Evolutionary conservation across 257 asterid genomes (phyloP).

Genomic region (Rhazya stricta): DNA sequence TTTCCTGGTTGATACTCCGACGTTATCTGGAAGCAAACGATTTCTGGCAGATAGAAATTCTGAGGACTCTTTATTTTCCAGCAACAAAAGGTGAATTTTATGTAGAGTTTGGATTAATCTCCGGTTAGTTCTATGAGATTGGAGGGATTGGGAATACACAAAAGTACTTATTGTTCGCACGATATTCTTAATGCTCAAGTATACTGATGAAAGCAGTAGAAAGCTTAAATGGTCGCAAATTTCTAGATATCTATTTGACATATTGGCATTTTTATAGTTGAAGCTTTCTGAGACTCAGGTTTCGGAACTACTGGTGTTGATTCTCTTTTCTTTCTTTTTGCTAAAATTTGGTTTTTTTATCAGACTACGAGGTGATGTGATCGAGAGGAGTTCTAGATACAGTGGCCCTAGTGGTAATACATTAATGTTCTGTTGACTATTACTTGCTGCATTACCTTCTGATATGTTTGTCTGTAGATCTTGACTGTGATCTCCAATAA

Average conservation of each 20-base stretch:
- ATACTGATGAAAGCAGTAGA: neutral
- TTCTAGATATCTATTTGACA: neutral
- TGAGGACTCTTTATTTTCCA: constrained; percentile 16
- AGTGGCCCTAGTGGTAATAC: constrained; percentile 31
- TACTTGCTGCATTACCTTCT: constrained; percentile 3
- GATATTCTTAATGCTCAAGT: neutral
- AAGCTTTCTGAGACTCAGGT: neutral
- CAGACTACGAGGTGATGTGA: constrained; percentile 38
- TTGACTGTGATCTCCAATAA: constrained; percentile 7
- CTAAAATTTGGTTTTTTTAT: constrained; percentile 8
- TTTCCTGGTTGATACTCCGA: constrained; percentile 17
- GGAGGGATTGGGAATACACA: neutral
- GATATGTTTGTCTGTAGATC: neutral
- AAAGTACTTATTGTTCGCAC: neutral
- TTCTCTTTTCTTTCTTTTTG: constrained; percentile 22
- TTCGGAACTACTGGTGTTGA: neutral
- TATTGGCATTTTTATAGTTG: neutral
- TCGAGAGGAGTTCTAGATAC: constrained; percentile 24
- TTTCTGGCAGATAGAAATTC: constrained; percentile 25
- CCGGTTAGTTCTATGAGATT: neutral
- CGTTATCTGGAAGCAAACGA: constrained; percentile 41
- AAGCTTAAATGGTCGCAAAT: neutral
- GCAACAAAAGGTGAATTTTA: constrained; percentile 32
- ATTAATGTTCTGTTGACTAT: neutral
- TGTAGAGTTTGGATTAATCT: neutral